Percentiles rank a stretch among this genome's conserved stretches.
Evolutionary conservation across 2,329 filamentous ascomycete species (phyloP).

Genomic region (Rhynchosporium agropyri): DNA sequence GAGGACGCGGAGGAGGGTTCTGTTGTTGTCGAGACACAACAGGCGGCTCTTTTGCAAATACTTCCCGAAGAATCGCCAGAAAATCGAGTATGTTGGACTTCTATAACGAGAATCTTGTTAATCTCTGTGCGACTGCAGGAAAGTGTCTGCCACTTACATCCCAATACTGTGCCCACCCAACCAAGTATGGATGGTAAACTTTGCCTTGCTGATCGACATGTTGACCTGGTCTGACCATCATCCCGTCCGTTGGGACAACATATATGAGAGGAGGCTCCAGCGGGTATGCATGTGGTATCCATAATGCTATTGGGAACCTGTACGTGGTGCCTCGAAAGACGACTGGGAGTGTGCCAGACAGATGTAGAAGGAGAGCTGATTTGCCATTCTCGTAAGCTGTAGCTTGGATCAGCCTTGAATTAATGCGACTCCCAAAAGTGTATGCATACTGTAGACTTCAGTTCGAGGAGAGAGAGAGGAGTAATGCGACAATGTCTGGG

Average conservation of each 20-base stretch:
- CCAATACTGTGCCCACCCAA: slow-evolving; percentile 86
- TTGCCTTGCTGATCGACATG: slow-evolving; percentile 92
- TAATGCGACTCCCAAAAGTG: background rate
- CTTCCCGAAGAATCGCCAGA: slow-evolving; percentile 75
- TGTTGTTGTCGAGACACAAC: slow-evolving; percentile 73
- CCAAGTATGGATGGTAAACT: slow-evolving; percentile 94
- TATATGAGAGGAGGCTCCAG: slow-evolving; percentile 83
- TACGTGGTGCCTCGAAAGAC: slow-evolving; percentile 87
- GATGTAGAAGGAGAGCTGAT: slow-evolving; percentile 82
- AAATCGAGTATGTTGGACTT: slow-evolving; percentile 86
- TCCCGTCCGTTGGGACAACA: slow-evolving; percentile 83
- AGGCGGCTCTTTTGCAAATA: slow-evolving; percentile 94
- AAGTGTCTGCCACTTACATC: slow-evolving; percentile 64
- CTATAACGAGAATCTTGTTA: slow-evolving; percentile 45
- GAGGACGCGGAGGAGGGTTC: slow-evolving; percentile 45
- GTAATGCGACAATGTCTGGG: slow-evolving; percentile 77
- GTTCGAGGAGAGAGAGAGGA: slow-evolving; percentile 82
- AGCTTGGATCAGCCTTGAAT: slow-evolving; percentile 37
- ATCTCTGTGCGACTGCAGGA: slow-evolving; percentile 1
- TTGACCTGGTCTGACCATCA: slow-evolving; percentile 89
- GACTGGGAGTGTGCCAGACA: slow-evolving; percentile 89
- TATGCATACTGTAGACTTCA: slow-evolving; percentile 83
- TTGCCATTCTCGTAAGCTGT: slow-evolving; percentile 85
- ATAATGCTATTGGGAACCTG: slow-evolving; percentile 87
- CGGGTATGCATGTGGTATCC: slow-evolving; percentile 91